Conservation (phyloP, 306 rosid genomes). For the Dryas drummondii region DNA sequence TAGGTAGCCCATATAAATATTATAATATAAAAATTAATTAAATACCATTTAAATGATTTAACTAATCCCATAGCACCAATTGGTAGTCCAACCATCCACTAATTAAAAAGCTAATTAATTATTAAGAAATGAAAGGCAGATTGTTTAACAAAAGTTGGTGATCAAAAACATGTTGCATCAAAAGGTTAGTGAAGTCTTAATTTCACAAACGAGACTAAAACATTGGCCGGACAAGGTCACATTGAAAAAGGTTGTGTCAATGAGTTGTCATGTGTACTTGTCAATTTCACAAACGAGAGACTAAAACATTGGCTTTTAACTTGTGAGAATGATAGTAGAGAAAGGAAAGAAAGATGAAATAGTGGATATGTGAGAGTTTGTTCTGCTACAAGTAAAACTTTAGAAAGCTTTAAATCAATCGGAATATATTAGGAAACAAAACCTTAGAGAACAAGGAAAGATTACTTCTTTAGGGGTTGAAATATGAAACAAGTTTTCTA, state of each 20-base stretch:
- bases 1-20: slow-evolving; percentile 14
- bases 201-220: no score
- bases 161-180: slow-evolving; percentile 28
- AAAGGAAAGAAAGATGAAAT: no score
- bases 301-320: no score
- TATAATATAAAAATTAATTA: neutral
- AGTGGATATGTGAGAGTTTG: no score
- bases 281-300: neutral
- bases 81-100: slow-evolving; percentile 26
- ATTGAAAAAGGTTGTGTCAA: slow-evolving; percentile 20
- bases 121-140: slow-evolving; percentile 10
- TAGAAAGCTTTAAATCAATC: neutral
- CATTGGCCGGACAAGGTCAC: slow-evolving; percentile 34
- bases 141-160: slow-evolving; percentile 26
- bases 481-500: neutral
- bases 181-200: slow-evolving; percentile 42
- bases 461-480: neutral
- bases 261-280: slow-evolving; percentile 33
- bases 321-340: no score
- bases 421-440: neutral
- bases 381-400: neutral
- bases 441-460: neutral
- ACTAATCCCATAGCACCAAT: neutral
- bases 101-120: slow-evolving; percentile 8
- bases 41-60: slow-evolving; percentile 22